A percentile compares a stretch with the other conserved stretches of the same genome.
phyloP scores from a whole-genome alignment of 192 early-diverging fungal genomes.

The Coemansia guatemalensis region DNA sequence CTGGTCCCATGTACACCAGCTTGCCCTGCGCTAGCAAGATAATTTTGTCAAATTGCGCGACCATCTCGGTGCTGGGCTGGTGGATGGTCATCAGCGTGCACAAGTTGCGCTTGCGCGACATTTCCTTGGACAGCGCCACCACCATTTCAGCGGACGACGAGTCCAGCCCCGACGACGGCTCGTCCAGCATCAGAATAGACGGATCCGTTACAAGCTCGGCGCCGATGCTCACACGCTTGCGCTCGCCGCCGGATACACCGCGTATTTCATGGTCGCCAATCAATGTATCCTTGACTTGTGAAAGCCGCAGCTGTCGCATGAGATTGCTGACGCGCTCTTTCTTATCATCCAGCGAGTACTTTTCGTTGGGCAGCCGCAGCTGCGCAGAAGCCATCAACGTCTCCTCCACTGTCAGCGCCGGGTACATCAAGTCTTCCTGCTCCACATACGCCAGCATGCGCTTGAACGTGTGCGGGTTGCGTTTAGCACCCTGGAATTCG shows the following conservation, averaged over 20 bases:
- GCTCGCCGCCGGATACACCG: conserved; percentile 55
- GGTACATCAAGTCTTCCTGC: conserved; percentile 50
- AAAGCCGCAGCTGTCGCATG: conserved; percentile 60
- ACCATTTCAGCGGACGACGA: conserved; percentile 58
- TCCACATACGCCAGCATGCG: conserved; percentile 40
- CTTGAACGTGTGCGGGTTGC: conserved; percentile 31
- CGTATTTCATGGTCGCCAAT: conserved; percentile 36
- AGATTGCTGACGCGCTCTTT: conserved; percentile 59
- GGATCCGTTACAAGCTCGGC: conserved; percentile 54
- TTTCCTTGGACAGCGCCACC: conserved; percentile 52
- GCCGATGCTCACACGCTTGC: conserved; percentile 44
- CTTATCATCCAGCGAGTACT: conserved; percentile 51
- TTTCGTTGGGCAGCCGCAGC: conserved; percentile 58
- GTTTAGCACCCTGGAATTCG: conserved; percentile 45
- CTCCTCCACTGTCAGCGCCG: conserved; percentile 69
- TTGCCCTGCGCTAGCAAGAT: conserved; percentile 63
- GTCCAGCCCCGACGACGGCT: conserved; percentile 65
- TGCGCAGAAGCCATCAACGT: conserved; percentile 67
- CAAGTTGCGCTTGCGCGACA: conserved; percentile 56
- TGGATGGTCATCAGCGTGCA: conserved; percentile 85
- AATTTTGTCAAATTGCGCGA: conserved; percentile 70
- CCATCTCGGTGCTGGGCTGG: conserved; percentile 78
- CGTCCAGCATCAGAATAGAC: conserved; percentile 49
- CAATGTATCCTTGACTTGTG: conserved; percentile 54
- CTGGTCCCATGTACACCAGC: conserved; percentile 56